phyloP scores from a whole-genome alignment of 2,329 filamentous ascomycete species.

The Colletotrichum falcatum region DNA sequence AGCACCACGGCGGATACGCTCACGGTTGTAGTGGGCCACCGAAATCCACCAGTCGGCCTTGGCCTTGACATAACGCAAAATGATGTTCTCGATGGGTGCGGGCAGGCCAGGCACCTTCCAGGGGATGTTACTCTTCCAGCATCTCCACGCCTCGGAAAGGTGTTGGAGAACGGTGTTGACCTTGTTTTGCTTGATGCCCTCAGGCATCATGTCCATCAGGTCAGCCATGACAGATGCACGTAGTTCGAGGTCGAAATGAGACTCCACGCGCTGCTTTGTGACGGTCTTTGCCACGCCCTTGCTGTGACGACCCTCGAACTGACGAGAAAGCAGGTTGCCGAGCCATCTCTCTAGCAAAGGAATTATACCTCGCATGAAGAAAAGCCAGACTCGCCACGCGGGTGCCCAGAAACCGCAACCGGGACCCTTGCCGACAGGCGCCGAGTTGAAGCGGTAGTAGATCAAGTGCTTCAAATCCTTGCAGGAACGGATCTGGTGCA shows the following conservation, averaged over 20 bases:
- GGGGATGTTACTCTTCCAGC: slow-evolving; percentile 99
- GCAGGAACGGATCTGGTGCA: slow-evolving; percentile 99
- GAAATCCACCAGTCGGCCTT: slow-evolving; percentile 99
- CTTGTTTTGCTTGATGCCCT: slow-evolving; percentile 99
- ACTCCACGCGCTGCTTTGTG: slow-evolving; percentile 98
- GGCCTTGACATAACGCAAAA: slow-evolving; percentile 97
- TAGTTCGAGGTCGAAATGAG: slow-evolving; percentile 96
- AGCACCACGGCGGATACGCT: slow-evolving; percentile 94
- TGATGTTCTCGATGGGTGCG: slow-evolving; percentile 98
- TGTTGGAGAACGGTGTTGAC: slow-evolving; percentile 98
- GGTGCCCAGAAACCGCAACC: slow-evolving; percentile 99
- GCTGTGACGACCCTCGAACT: slow-evolving; percentile 98
- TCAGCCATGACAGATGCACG: slow-evolving; percentile 99
- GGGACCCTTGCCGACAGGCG: slow-evolving; percentile 95
- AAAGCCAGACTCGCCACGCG: slow-evolving; percentile 98
- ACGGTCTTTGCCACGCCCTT: slow-evolving; percentile 99
- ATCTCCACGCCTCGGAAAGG: slow-evolving; percentile 97
- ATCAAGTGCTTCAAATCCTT: slow-evolving; percentile 99
- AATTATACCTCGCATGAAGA: slow-evolving; percentile 99
- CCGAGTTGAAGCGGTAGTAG: slow-evolving; percentile 98
- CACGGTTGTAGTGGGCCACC: slow-evolving; percentile 97
- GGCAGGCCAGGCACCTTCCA: slow-evolving; percentile 99
- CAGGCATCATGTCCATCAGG: slow-evolving; percentile 99
- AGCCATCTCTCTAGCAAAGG: slow-evolving; percentile 97
- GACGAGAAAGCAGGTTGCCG: slow-evolving; percentile 93